Conservation (phyloP, 2,329 filamentous ascomycete genomes). For the Hypoxylon sp. region DNA sequence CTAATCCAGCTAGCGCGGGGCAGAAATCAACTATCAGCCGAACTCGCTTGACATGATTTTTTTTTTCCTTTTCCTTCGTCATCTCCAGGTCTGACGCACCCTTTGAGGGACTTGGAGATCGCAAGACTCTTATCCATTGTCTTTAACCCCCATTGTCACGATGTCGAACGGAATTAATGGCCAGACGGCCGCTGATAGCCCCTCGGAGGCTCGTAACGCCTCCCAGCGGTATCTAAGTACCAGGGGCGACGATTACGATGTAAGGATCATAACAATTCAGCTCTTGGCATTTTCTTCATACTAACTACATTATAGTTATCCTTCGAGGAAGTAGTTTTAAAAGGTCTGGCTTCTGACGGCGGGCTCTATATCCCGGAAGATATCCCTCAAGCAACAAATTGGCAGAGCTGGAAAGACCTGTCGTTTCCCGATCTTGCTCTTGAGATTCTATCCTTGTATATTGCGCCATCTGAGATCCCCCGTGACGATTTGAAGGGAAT, state of each 20-base stretch:
- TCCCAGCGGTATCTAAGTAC: slow-evolving; percentile 68
- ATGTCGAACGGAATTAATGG: slow-evolving; percentile 61
- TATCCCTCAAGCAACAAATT: slow-evolving; percentile 72
- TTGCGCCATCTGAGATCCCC: slow-evolving; percentile 87
- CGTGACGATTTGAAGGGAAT: slow-evolving; percentile 84
- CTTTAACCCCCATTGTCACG: slow-evolving; percentile 32
- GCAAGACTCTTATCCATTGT: slow-evolving; percentile 15
- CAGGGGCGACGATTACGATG: slow-evolving; percentile 65
- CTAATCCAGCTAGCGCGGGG: slow-evolving; percentile 44
- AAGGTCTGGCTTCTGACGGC: slow-evolving; percentile 88
- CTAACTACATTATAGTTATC: slow-evolving; percentile 72
- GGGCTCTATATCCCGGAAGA: slow-evolving; percentile 91
- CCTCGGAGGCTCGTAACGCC: slow-evolving; percentile 58
- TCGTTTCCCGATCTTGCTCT: slow-evolving; percentile 87
- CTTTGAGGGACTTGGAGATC: slow-evolving; percentile 38
- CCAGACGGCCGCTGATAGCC: slow-evolving; percentile 53
- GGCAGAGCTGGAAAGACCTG: slow-evolving; percentile 83
- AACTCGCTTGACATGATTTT: slow-evolving; percentile 40
- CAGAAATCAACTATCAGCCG: slow-evolving; percentile 38
- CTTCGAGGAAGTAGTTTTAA: slow-evolving; percentile 92
- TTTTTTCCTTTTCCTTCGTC: slow-evolving; percentile 34
- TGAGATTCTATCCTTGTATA: slow-evolving; percentile 89
- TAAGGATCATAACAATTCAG: slow-evolving; percentile 52
- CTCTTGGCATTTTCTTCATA: slow-evolving; percentile 28
- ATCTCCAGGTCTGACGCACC: slow-evolving; percentile 33